Percentiles rank a stretch among this genome's conserved stretches.
phyloP scores from a whole-genome alignment of 1,139 yeast species.

The Chernovozyma aurita region DNA sequence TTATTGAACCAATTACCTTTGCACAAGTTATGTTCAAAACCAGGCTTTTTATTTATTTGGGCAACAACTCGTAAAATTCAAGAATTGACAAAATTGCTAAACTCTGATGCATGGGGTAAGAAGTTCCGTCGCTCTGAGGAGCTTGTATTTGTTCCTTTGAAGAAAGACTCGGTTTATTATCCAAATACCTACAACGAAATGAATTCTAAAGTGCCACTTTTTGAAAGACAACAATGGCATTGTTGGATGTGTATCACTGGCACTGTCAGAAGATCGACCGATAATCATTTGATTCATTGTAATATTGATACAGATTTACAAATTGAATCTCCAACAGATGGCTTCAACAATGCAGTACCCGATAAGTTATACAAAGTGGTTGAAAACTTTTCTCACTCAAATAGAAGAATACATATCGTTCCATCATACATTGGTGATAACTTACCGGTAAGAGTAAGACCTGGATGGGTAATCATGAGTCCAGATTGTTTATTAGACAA shows the following conservation, averaged over 20 bases:
- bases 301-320: constrained; percentile 87
- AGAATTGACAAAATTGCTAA: constrained; percentile 55
- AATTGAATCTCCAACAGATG: constrained; percentile 35
- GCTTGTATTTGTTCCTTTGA: constrained; percentile 62
- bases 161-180: constrained; percentile 55
- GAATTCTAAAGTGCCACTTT: constrained; percentile 18
- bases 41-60: constrained; percentile 86
- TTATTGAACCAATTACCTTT: constrained; percentile 63
- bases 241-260: constrained; percentile 98
- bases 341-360: constrained; percentile 49
- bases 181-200: constrained; percentile 15
- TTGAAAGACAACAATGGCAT: constrained; percentile 71
- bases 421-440: constrained; percentile 64
- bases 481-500: constrained; percentile 79
- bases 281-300: constrained; percentile 82
- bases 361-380: constrained; percentile 73
- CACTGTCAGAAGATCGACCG: constrained; percentile 81
- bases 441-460: constrained; percentile 65
- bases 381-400: constrained; percentile 85
- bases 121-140: constrained; percentile 89
- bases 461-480: constrained; percentile 88
- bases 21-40: constrained; percentile 69
- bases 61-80: constrained; percentile 69
- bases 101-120: constrained; percentile 58
- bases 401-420: constrained; percentile 76